Evolutionary conservation across 2,329 filamentous ascomycete species (phyloP), one percentile per base, ranked within the genome.

Genomic region (Drechslerella coelobrocha): DNA sequence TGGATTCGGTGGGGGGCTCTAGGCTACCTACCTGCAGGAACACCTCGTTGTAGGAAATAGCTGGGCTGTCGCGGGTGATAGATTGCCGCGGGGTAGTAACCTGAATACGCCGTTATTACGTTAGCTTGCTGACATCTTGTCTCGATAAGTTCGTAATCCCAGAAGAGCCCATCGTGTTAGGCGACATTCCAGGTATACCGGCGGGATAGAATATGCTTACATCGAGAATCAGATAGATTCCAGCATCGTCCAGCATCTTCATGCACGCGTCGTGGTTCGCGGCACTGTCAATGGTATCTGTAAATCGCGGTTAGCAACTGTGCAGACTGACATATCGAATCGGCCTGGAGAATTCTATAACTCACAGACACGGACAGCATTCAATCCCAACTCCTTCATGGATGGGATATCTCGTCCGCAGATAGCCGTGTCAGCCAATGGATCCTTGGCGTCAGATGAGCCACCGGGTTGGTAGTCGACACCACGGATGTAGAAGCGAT

Each of bases 221-320:
- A 77, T 96, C 92, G 55, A 96, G 83, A 37, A 95, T 90, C 57
- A 96, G 85, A 83, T 96, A 96, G 83, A 96, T 96, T 76, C 90
- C 90, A 73, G 91, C 92, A 76, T 89, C 89, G 56, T 86, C 88
- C 72, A 96, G 84, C 48, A 85, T 83, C 71, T 84, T 82, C 92
- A 97, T 97, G 83, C 92, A 97, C 73, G 86, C 84, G 76, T 92
- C 88, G 81, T 97, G 92, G 79, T 88, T 81, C 75, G 83, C 81
- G 54, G 87, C 88, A 84, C 96, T 96, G 83, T 97, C 92, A 75
- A 95, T 88, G 14, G 89, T 91, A 84, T 96, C 75, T 76, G 37
- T 34, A n/a, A n/a, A 27, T n/a, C 4, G 41, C 43, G 54, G 14
- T 75, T 61, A 74, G 73, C 9, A 61, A 8, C 27, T 26, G 53